Conservation (phyloP, 1,139 yeast genomes). For the Blastobotrys apis region DNA sequence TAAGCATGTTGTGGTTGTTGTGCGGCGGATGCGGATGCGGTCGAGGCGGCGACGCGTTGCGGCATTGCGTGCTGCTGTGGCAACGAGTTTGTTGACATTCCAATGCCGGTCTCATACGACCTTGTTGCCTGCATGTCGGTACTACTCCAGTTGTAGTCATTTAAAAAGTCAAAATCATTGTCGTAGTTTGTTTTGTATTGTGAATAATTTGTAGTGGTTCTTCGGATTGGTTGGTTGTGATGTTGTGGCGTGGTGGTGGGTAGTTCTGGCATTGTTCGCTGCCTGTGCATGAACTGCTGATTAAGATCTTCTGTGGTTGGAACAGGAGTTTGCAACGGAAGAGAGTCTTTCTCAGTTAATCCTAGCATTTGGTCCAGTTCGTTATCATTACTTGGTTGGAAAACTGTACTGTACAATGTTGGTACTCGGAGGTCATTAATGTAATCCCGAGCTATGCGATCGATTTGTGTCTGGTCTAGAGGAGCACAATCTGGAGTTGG, state of each 20-base stretch:
- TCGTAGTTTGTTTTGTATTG: slow-evolving; percentile 4
- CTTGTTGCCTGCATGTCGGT: not conserved
- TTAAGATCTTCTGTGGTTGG: slow-evolving; percentile 8
- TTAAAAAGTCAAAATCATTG: not conserved
- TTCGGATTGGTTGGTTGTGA: not conserved
- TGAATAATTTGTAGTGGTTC: not conserved
- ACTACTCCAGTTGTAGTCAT: not conserved
- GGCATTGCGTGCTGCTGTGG: slow-evolving; percentile 9
- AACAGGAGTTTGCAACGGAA: slow-evolving; percentile 6
- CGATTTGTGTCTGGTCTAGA: slow-evolving; percentile 7
- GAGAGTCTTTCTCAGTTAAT: not conserved
- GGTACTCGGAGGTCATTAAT: slow-evolving; percentile 7
- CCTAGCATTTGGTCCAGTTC: not conserved
- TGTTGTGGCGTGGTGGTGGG: not conserved
- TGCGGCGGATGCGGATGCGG: slow-evolving; percentile 1
- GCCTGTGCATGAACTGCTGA: slow-evolving; percentile 1
- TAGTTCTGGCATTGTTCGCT: slow-evolving; percentile 1
- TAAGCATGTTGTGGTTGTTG: not conserved
- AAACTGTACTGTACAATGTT: not conserved
- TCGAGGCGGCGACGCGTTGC: slow-evolving; percentile 1
- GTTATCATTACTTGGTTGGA: not conserved
- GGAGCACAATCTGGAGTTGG: slow-evolving; percentile 12
- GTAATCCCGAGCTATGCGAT: slow-evolving; percentile 11
- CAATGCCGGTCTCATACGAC: not conserved
- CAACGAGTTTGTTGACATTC: slow-evolving; percentile 11